Evolutionary conservation across 768 basidiomycete species (phyloP).

Genomic region (Tulasnella sp.): DNA sequence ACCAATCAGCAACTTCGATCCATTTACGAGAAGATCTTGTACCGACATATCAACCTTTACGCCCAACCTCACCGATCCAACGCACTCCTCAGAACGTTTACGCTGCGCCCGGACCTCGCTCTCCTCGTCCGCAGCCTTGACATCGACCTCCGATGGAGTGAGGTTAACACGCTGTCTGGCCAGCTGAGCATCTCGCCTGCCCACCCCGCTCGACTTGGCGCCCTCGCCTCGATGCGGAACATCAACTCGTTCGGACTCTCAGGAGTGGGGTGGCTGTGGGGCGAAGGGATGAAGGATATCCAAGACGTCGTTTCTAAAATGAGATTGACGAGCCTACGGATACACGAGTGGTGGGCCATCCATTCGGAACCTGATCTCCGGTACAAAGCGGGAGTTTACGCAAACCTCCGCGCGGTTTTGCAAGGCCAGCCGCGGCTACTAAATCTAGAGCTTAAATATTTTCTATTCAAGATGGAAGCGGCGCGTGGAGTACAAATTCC

Average conservation of each 20-base stretch:
- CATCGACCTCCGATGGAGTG: not conserved
- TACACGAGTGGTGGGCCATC: too few relatives aligned
- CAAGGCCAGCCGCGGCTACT: not conserved
- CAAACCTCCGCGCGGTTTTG: not conserved
- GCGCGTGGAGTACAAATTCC: too few relatives aligned
- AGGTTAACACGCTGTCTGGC: not conserved
- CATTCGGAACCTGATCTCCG: too few relatives aligned
- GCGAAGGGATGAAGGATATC: not conserved
- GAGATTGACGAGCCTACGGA: not conserved
- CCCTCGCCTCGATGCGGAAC: not conserved
- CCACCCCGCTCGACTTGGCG: not conserved
- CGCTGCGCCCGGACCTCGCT: not conserved
- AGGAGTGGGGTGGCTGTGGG: not conserved
- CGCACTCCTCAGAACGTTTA: too few relatives aligned
- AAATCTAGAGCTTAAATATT: not conserved
- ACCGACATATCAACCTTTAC: not conserved
- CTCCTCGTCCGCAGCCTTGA: not conserved
- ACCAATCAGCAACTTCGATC: not conserved
- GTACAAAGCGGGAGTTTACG: not conserved
- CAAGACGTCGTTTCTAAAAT: not conserved
- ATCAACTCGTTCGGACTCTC: not conserved
- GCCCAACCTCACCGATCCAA: not conserved
- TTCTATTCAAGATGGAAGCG: too few relatives aligned
- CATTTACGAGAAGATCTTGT: not conserved
- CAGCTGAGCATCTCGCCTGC: not conserved